Conservation (phyloP, 2,329 filamentous ascomycete genomes). For the Pseudogymnoascus sp. region DNA sequence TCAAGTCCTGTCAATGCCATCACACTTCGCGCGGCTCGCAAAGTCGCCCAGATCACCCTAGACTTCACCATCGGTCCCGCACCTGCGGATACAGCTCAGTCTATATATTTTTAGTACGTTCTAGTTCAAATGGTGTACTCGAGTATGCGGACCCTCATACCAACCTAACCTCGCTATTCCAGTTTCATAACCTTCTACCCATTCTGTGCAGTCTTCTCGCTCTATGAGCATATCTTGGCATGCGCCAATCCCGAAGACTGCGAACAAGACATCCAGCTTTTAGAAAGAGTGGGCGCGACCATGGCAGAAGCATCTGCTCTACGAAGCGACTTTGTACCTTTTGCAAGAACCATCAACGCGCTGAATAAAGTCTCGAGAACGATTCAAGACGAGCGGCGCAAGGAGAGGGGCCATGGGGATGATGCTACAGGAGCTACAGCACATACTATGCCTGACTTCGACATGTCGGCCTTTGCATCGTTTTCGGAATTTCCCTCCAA, state of each 20-base stretch:
- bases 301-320: slow-evolving; percentile 3
- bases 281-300: neutral
- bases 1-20: neutral
- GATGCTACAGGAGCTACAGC: neutral
- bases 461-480: neutral
- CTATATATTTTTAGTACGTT: neutral
- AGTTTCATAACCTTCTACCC: slow-evolving; percentile 7
- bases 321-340: slow-evolving; percentile 3
- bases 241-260: neutral
- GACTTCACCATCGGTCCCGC: neutral
- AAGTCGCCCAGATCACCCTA: neutral
- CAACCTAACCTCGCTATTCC: neutral
- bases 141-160: neutral
- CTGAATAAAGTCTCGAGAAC: neutral
- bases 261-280: neutral
- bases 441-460: neutral
- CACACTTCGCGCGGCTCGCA: slow-evolving; percentile 5
- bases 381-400: slow-evolving; percentile 2
- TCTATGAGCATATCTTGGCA: neutral
- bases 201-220: slow-evolving; percentile 1
- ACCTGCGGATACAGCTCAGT: neutral
- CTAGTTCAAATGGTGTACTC: neutral
- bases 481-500: neutral
- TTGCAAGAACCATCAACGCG: slow-evolving; percentile 4
- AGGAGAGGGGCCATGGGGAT: neutral